These are phyloP conservation scores for Monoraphidium neglectum DNA, from an alignment of 139 green algal species.

Conservation along the genomic window DNA sequence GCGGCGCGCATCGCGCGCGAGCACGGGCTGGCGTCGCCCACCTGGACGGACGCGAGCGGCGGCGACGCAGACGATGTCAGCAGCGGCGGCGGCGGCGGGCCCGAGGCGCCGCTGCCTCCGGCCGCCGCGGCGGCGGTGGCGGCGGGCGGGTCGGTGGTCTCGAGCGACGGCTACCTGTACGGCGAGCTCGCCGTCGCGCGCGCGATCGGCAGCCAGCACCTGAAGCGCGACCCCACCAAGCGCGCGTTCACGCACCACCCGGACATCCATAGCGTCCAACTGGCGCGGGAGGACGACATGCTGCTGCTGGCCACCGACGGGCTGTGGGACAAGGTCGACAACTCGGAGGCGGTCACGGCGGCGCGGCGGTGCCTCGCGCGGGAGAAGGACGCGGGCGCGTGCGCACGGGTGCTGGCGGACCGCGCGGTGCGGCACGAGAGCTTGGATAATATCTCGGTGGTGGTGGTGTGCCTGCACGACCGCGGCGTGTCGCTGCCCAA, in stretches of 20 bases:
- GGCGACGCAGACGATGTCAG: too few species aligned
- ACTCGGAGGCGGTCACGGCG: slow-evolving; percentile 5
- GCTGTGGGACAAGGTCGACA: slow-evolving; percentile 50
- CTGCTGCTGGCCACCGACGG: slow-evolving; percentile 60
- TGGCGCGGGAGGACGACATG: slow-evolving; percentile 54
- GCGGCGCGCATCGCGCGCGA: slow-evolving; percentile 17
- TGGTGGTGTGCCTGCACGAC: slow-evolving; percentile 24
- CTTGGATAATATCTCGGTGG: slow-evolving; percentile 29
- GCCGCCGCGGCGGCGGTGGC: too few species aligned
- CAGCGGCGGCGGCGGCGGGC: too few species aligned
- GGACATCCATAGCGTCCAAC: slow-evolving; percentile 20
- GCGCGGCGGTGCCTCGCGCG: slow-evolving; percentile 14
- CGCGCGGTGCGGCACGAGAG: slow-evolving; percentile 17
- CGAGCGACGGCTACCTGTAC: slow-evolving; percentile 30
- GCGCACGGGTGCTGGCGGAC: slow-evolving; percentile 7
- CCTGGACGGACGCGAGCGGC: not conserved
- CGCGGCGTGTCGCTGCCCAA: slow-evolving; percentile 27
- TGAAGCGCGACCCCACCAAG: slow-evolving; percentile 33
- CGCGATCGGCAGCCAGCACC: slow-evolving; percentile 28
- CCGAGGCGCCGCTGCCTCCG: too few species aligned
- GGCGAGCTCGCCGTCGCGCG: slow-evolving; percentile 42
- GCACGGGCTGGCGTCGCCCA: not conserved
- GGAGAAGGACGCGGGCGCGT: not conserved
- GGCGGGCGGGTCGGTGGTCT: too few species aligned
- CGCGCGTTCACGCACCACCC: slow-evolving; percentile 18